These are phyloP conservation scores for Fusarium sp. DNA, from an alignment of 2,329 filamentous ascomycete species.

Conservation along the genomic window DNA sequence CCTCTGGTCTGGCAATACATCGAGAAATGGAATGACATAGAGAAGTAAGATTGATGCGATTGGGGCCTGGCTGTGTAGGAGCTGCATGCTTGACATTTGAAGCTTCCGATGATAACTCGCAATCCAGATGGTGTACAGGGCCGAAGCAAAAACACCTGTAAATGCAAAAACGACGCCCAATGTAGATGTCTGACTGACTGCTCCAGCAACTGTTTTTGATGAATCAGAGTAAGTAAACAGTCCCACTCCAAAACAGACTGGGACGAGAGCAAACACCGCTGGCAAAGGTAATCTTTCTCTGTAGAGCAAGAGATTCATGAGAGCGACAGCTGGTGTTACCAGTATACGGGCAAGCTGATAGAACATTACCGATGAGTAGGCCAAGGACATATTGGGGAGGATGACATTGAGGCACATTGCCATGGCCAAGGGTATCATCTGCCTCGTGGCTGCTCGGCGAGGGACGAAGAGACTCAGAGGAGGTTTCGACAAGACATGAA, in stretches of 20 bases:
- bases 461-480: conserved; percentile 65
- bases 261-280: conserved; percentile 63
- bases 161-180: conserved; percentile 71
- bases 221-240: conserved; percentile 74
- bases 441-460: conserved; percentile 60
- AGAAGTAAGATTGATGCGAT: conserved; percentile 68
- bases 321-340: conserved; percentile 69
- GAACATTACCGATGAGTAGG: conserved; percentile 72
- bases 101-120: conserved; percentile 70
- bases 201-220: conserved; percentile 55
- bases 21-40: conserved; percentile 70
- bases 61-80: conserved; percentile 73
- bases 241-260: conserved; percentile 69
- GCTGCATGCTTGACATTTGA: conserved; percentile 71
- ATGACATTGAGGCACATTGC: conserved; percentile 75
- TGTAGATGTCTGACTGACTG: conserved; percentile 62
- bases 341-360: conserved; percentile 74
- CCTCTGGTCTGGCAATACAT: conserved; percentile 66
- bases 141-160: conserved; percentile 68
- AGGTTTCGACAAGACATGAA: conserved; percentile 67
- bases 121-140: conserved; percentile 74
- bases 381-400: conserved; percentile 71
- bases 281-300: conserved; percentile 61
- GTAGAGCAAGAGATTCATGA: conserved; percentile 71
- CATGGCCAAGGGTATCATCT: conserved; percentile 69